Evolutionary conservation across 2,329 filamentous ascomycete species (phyloP), one percentile per base, ranked within the genome.

Genomic region (Dactylella cylindrospora): DNA sequence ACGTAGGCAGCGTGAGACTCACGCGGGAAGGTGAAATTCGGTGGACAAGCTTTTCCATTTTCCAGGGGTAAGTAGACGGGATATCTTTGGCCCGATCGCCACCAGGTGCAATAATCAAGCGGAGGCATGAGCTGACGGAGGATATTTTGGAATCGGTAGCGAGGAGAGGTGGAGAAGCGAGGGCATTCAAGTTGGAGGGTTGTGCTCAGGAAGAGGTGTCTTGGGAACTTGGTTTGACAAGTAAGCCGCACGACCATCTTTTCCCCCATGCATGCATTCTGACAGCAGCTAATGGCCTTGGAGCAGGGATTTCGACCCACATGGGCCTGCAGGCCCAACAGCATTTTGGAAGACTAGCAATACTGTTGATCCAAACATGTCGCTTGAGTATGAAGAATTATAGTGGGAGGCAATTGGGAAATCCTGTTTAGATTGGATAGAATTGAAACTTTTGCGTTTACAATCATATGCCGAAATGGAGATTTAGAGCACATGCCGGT

Each of bases 171-270:
- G 86, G 87, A 79, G 81, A n/a, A 86, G 83, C 68, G 87, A 91
- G 73, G 81, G 84, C 6, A 76, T 90, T 4, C 87, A 91, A 71
- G 72, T 90, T 3, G 86, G 86, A 8, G 87, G 86, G 0, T 68
- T 82, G 1, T 73, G 75, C 41, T 84, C 83, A 4, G 81, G 79
- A 5, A 77, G 85, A 5, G 86, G 86, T 1, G 81, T 89, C 0
- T 69, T 89, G 1, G 86, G 87, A 0, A 84, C 82, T 45, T 91
- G 87, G 87, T 90, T 89, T 68, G 85, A 88, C 68, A 84, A 83
- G 81, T 83, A 74, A 62, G 75, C 68, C 20, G 7, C n/a, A 20
- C 5, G 19, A 15, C 19, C 12, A n/a, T n/a, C n/a, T n/a, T n/a
- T n/a, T n/a, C n/a, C n/a, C n/a, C n/a, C n/a, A n/a, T n/a, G n/a